These are phyloP conservation scores for Elaeagnus macrophylla DNA, from an alignment of 306 rosid species.

Conservation along the genomic window DNA sequence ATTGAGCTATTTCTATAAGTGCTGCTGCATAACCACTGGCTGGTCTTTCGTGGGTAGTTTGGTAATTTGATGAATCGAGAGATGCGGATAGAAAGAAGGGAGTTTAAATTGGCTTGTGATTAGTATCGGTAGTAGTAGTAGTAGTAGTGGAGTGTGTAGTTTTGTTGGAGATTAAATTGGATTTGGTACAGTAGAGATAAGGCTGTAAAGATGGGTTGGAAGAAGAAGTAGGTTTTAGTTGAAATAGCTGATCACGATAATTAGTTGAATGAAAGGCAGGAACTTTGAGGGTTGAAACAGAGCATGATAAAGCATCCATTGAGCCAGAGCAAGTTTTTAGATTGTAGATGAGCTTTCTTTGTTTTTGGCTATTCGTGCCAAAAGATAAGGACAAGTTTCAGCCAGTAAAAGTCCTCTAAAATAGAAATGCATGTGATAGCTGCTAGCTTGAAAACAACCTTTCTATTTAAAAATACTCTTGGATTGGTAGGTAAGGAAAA, in stretches of 20 bases:
- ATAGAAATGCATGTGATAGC: no score
- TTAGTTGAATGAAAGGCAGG: conserved; percentile 24
- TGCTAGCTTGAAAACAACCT: no score
- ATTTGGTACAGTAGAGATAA: conserved; percentile 24
- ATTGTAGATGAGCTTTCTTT: background rate
- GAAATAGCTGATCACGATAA: conserved; percentile 38
- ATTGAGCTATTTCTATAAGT: conserved; percentile 47
- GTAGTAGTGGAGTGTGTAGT: conserved; percentile 1
- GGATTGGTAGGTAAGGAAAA: no score
- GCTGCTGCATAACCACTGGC: conserved; percentile 83
- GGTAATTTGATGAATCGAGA: conserved; percentile 15
- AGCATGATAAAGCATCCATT: conserved; percentile 69
- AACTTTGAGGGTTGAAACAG: conserved; percentile 50
- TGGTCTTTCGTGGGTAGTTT: conserved; percentile 28
- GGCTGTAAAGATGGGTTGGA: conserved; percentile 18
- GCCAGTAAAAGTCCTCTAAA: background rate
- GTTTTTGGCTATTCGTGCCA: background rate
- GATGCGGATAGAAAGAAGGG: conserved; percentile 19
- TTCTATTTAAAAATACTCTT: no score
- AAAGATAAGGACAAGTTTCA: conserved; percentile 8
- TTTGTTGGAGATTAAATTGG: conserved; percentile 23
- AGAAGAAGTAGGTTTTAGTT: conserved; percentile 18
- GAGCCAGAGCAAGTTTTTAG: conserved; percentile 4
- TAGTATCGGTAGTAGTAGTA: conserved; percentile 26
- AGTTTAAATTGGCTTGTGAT: conserved; percentile 17